A percentile compares a stretch with the other conserved stretches of the same genome.
Evolutionary conservation across 2,329 filamentous ascomycete genomes (phyloP).

Genomic region (Neonectria neomacrospora): DNA sequence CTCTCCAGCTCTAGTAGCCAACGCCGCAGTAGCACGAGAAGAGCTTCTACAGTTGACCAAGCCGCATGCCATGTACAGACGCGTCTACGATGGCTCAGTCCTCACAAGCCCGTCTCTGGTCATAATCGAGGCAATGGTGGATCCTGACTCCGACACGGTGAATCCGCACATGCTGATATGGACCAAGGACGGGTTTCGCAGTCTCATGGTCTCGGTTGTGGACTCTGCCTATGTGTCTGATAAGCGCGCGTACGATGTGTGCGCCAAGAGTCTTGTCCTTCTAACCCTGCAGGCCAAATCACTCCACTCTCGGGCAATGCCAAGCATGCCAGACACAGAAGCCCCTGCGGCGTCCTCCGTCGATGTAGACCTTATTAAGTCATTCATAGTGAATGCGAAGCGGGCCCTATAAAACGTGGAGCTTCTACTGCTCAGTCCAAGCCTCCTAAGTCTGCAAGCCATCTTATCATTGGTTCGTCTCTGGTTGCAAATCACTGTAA

Average conservation of each 20-base stretch:
- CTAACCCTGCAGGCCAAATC: slow-evolving; percentile 24
- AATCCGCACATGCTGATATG: slow-evolving; percentile 23
- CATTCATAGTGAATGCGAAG: slow-evolving; percentile 23
- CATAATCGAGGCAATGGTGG: slow-evolving; percentile 26
- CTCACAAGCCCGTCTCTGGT: slow-evolving; percentile 20
- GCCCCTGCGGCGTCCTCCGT: slow-evolving; percentile 7
- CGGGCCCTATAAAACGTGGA: slow-evolving; percentile 22
- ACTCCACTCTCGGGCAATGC: slow-evolving; percentile 11
- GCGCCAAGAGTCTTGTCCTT: slow-evolving; percentile 24
- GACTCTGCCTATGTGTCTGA: slow-evolving; percentile 1
- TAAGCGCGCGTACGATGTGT: slow-evolving; percentile 23
- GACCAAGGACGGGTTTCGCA: slow-evolving; percentile 15
- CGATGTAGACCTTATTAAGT: slow-evolving; percentile 17
- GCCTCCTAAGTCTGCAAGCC: slow-evolving; percentile 14
- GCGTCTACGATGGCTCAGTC: slow-evolving; percentile 20
- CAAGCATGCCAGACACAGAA: background rate
- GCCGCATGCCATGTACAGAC: background rate
- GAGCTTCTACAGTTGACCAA: slow-evolving; percentile 16
- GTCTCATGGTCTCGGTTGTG: background rate
- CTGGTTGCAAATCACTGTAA: background rate
- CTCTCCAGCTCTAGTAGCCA: background rate
- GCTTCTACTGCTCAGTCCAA: slow-evolving; percentile 16
- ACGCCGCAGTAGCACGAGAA: slow-evolving; percentile 1
- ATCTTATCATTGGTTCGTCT: slow-evolving; percentile 16
- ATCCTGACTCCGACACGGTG: slow-evolving; percentile 24